Evolutionary conservation across 2,329 filamentous ascomycete genomes (phyloP).

Genomic region (Endoconidiophora laricicola): DNA sequence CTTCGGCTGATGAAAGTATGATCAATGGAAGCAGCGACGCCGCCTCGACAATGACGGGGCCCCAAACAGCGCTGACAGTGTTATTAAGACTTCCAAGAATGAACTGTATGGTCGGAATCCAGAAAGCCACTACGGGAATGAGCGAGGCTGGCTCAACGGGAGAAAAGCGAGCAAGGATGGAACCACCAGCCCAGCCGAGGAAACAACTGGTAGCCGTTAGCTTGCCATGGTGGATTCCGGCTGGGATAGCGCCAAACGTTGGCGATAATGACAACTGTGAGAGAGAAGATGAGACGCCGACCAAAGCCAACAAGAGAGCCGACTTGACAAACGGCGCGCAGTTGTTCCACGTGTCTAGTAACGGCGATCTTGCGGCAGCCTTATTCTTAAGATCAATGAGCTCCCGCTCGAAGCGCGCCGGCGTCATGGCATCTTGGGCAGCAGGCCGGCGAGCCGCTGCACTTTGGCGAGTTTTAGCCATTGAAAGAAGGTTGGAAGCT

Average conservation of each 20-base stretch:
- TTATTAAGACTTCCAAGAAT: conserved; percentile 52
- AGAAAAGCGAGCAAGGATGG: conserved; percentile 34
- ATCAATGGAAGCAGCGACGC: conserved; percentile 59
- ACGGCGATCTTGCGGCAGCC: conserved; percentile 22
- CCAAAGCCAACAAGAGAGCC: conserved; percentile 28
- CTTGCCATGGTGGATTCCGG: conserved; percentile 53
- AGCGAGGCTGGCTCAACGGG: conserved; percentile 33
- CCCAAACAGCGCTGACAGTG: conserved; percentile 47
- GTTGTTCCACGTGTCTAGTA: conserved; percentile 19
- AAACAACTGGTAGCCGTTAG: conserved; percentile 51
- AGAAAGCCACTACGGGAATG: conserved; percentile 59
- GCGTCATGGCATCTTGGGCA: conserved; percentile 24
- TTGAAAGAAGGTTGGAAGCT: neutral
- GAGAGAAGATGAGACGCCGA: conserved; percentile 49
- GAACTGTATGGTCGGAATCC: conserved; percentile 57
- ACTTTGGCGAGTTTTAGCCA: too few relatives aligned
- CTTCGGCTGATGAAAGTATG: conserved; percentile 43
- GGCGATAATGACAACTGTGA: conserved; percentile 68
- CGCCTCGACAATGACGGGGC: conserved; percentile 58
- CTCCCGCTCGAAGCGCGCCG: conserved; percentile 37
- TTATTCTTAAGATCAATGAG: conserved; percentile 34
- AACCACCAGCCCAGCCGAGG: conserved; percentile 53
- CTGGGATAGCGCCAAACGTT: conserved; percentile 72
- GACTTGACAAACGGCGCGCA: conserved; percentile 22
- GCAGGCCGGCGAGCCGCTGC: neutral